A percentile compares a stretch with the other conserved stretches of the same genome.
Evolutionary conservation across 306 rosid genomes (phyloP).

Genomic region (Carpinus viminea): DNA sequence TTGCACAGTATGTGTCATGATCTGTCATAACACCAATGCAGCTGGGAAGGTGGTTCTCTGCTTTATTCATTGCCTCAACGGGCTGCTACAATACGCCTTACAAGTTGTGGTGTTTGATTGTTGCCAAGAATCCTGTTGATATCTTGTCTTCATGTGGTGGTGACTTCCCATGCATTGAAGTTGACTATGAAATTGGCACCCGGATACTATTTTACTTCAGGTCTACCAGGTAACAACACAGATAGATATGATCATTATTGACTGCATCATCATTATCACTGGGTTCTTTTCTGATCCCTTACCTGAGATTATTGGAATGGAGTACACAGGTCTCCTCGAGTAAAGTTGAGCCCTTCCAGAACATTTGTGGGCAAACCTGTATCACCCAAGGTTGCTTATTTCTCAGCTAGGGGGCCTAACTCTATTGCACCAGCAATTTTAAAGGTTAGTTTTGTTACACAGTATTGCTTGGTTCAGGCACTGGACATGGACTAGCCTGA

Average conservation of each 20-base stretch:
- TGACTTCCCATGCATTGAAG: constrained; percentile 40
- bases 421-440: constrained; percentile 47
- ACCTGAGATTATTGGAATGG: not conserved
- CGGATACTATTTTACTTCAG: constrained; percentile 39
- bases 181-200: constrained; percentile 43
- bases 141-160: constrained; percentile 17
- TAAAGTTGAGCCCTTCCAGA: constrained; percentile 33
- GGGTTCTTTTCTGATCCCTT: not conserved
- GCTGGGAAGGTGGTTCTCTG: constrained; percentile 42
- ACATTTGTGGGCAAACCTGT: constrained; percentile 43
- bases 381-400: constrained; percentile 37
- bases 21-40: constrained; percentile 25
- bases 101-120: constrained; percentile 24
- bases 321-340: constrained; percentile 28
- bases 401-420: constrained; percentile 62
- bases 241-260: not conserved
- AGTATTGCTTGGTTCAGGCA: not conserved
- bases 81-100: not conserved
- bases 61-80: constrained; percentile 25
- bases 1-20: not conserved
- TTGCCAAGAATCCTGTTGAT: constrained; percentile 32
- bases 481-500: not conserved
- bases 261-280: not conserved
- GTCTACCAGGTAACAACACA: constrained; percentile 36
- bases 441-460: constrained; percentile 31